Percentiles rank a stretch among this genome's conserved stretches.
Evolutionary conservation across 495 filamentous ascomycete species (phyloP).

Genomic region (Podospora comata): DNA sequence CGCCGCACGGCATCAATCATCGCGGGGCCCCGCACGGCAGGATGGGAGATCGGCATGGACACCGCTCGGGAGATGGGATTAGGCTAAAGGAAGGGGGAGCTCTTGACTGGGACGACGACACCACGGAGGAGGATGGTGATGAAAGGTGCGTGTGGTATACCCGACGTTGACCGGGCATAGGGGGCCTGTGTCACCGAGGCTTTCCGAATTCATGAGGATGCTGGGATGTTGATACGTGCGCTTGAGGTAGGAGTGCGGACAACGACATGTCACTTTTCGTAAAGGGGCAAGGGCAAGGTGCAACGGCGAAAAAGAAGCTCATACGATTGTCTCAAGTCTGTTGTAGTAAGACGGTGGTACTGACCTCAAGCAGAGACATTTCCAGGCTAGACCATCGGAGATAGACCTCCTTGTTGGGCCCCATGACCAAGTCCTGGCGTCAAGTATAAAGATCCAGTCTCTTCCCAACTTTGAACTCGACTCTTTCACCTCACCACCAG

Average conservation of each 20-base stretch:
- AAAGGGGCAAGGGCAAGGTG: neutral
- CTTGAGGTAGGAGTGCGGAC: neutral
- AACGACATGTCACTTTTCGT: constrained; percentile 1
- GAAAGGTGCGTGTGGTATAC: neutral
- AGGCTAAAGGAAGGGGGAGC: neutral
- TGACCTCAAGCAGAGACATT: neutral
- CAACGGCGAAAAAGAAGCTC: neutral
- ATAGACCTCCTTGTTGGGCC: neutral
- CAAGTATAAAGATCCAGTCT: neutral
- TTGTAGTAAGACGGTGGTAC: neutral
- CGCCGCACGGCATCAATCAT: neutral
- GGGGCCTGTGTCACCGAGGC: neutral
- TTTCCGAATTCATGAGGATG: neutral
- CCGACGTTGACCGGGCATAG: neutral
- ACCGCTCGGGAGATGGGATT: neutral
- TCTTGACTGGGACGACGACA: neutral
- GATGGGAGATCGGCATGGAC: neutral
- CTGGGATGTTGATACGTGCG: neutral
- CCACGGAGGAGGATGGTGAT: neutral
- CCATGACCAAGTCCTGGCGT: neutral
- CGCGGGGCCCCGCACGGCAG: neutral
- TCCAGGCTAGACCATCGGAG: neutral
- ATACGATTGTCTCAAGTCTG: neutral
- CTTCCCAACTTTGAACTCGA: neutral
- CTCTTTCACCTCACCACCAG: constrained; percentile 9